Evolutionary conservation across 2,329 filamentous ascomycete genomes (phyloP).

Genomic region (Calonectria pseudoreteaudii): DNA sequence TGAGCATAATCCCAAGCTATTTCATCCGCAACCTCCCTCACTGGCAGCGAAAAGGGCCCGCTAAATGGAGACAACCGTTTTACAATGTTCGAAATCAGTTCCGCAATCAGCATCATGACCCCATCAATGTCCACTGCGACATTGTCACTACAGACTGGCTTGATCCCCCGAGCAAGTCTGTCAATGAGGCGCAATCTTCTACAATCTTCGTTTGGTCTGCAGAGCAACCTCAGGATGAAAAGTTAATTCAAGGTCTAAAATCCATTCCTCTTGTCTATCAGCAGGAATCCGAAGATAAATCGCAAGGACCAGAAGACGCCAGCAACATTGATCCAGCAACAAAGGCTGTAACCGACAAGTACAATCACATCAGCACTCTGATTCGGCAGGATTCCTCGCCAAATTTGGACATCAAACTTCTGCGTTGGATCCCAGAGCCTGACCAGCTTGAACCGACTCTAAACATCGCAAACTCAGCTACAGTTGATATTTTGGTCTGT

Average conservation of each 20-base stretch:
- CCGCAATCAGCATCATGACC: constrained; percentile 22
- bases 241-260: neutral
- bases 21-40: constrained; percentile 10
- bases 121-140: constrained; percentile 11
- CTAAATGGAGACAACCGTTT: constrained; percentile 1
- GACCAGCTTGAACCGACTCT: neutral
- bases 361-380: constrained; percentile 13
- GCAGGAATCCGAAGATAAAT: neutral
- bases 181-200: neutral
- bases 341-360: constrained; percentile 9
- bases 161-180: neutral
- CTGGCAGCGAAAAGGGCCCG: neutral
- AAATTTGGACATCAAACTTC: neutral
- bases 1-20: constrained; percentile 11
- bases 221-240: neutral
- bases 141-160: constrained; percentile 4
- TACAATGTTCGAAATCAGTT: constrained; percentile 11
- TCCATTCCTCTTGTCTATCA: neutral
- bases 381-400: neutral
- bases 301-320: too few species aligned
- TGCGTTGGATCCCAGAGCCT: neutral
- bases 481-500: neutral
- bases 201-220: neutral
- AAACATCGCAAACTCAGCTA: neutral
- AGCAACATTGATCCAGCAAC: neutral